Conservation (phyloP, 257 asterid genomes). For the Forsythia viridissima region DNA sequence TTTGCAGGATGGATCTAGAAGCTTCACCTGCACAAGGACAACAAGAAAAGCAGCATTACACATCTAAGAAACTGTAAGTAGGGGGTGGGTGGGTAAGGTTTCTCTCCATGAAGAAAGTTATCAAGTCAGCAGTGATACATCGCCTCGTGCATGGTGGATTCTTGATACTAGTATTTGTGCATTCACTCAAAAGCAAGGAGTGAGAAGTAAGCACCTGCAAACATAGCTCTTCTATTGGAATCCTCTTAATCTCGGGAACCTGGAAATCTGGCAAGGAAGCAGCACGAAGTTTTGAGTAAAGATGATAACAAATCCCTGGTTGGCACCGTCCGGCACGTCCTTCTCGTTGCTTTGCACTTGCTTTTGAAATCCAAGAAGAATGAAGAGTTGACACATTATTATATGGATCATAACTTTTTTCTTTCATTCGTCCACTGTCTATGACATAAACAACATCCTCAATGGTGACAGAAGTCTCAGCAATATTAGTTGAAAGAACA, state of each 20-base stretch:
- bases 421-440: slow-evolving; percentile 95
- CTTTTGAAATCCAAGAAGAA: slow-evolving; percentile 94
- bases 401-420: slow-evolving; percentile 86
- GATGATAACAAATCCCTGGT: slow-evolving; percentile 91
- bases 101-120: too few relatives aligned
- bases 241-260: slow-evolving; percentile 95
- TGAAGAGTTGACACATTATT: slow-evolving; percentile 86
- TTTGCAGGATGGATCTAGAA: slow-evolving; percentile 70
- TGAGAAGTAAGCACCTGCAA: slow-evolving; percentile 59
- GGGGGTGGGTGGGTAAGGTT: too few relatives aligned
- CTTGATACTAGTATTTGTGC: not conserved
- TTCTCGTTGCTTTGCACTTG: slow-evolving; percentile 89
- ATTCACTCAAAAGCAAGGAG: not conserved
- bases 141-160: not conserved
- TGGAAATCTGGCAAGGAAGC: slow-evolving; percentile 80
- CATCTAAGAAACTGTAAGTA: too few relatives aligned
- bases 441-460: slow-evolving; percentile 91
- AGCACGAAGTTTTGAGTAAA: slow-evolving; percentile 71
- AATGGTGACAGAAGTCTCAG: slow-evolving; percentile 91
- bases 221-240: slow-evolving; percentile 92
- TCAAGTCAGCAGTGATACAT: not conserved
- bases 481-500: slow-evolving; percentile 90
- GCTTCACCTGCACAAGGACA: slow-evolving; percentile 66
- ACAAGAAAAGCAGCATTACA: slow-evolving; percentile 10
- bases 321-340: slow-evolving; percentile 99